A percentile compares a stretch with the other conserved stretches of the same genome.
Evolutionary conservation across 225 moss, liverwort and hornwort species (phyloP).

Genomic region (Thuidium tamariscinum): DNA sequence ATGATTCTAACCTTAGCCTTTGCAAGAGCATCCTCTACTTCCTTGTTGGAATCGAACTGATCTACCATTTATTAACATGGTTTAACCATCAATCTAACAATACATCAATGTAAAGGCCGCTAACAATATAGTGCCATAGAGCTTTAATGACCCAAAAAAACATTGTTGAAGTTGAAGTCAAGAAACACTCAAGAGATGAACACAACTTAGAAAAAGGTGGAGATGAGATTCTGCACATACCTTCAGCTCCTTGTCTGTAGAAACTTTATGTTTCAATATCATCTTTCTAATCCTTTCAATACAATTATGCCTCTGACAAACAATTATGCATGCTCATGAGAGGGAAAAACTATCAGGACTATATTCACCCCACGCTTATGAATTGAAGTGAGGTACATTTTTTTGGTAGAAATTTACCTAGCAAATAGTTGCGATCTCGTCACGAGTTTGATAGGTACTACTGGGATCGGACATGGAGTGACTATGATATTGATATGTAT

Average conservation of each 20-base stretch:
- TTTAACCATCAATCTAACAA: not conserved
- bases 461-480: slow-evolving; percentile 90
- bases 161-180: not conserved
- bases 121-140: not conserved
- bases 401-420: not conserved
- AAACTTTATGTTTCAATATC: slow-evolving; percentile 51
- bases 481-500: slow-evolving; percentile 72
- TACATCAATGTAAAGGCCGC: not conserved
- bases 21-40: not conserved
- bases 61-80: not conserved
- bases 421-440: slow-evolving; percentile 67
- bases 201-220: not conserved
- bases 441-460: slow-evolving; percentile 69
- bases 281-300: slow-evolving; percentile 80
- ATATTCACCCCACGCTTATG: not conserved
- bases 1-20: not conserved
- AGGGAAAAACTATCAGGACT: not conserved
- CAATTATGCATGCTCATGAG: not conserved
- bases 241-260: slow-evolving; percentile 52
- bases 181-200: not conserved
- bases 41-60: not conserved
- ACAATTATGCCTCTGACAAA: slow-evolving; percentile 51
- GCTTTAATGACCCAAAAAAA: not conserved
- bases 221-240: not conserved
- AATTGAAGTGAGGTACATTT: not conserved